Conservation (phyloP, 1,284 basidiomycete species). For the Marasmius tenuissimus region DNA sequence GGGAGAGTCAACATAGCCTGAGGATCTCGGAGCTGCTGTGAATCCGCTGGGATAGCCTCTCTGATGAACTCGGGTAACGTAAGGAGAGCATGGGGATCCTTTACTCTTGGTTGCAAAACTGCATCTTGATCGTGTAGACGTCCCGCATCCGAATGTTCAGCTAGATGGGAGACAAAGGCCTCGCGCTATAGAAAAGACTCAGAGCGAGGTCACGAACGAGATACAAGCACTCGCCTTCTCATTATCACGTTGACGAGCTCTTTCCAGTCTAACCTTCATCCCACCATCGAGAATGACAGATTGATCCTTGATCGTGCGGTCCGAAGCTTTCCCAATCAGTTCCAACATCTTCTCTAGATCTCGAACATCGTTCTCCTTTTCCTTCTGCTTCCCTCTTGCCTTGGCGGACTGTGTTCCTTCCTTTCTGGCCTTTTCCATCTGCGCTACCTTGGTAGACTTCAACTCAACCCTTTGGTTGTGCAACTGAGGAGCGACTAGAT, state of each 20-base stretch:
- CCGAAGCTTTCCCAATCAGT: slow-evolving; percentile 70
- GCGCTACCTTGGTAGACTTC: slow-evolving; percentile 60
- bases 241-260: slow-evolving; percentile 51
- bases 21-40: slow-evolving; percentile 40
- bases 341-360: slow-evolving; percentile 75
- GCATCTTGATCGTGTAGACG: slow-evolving; percentile 76
- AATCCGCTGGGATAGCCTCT: slow-evolving; percentile 44
- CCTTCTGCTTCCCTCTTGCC: slow-evolving; percentile 38
- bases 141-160: slow-evolving; percentile 64
- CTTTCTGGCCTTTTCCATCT: slow-evolving; percentile 62
- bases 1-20: slow-evolving; percentile 56
- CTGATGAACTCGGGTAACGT: slow-evolving; percentile 67
- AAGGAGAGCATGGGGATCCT: slow-evolving; percentile 60
- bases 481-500: slow-evolving; percentile 80
- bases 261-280: slow-evolving; percentile 53
- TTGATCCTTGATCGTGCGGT: slow-evolving; percentile 66
- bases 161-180: slow-evolving; percentile 70
- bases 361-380: slow-evolving; percentile 44
- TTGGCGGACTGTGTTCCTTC: slow-evolving; percentile 26
- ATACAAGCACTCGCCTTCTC: slow-evolving; percentile 54
- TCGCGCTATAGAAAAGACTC: slow-evolving; percentile 44
- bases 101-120: slow-evolving; percentile 37
- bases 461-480: slow-evolving; percentile 86
- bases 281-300: slow-evolving; percentile 62
- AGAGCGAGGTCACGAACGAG: slow-evolving; percentile 5